Percentiles rank a stretch among this genome's conserved stretches.
phyloP scores from a whole-genome alignment of 2,329 filamentous ascomycete genomes.

The Ceratocystis destructans region DNA sequence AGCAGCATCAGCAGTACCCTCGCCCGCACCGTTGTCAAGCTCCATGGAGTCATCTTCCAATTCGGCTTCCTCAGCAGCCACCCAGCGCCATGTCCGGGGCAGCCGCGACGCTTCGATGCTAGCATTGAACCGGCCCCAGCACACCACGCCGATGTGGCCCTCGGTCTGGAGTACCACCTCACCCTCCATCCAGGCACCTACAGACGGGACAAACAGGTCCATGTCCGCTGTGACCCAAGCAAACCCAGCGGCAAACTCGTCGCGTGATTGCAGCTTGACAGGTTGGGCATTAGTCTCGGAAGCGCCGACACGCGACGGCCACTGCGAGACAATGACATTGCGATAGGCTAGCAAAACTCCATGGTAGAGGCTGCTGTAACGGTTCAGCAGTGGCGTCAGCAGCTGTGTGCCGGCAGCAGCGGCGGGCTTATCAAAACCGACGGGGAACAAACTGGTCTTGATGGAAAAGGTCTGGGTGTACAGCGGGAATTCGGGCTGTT shows the following conservation, averaged over 20 bases:
- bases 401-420: slow-evolving; percentile 61
- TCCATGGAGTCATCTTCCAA: slow-evolving; percentile 33
- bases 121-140: slow-evolving; percentile 85
- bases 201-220: slow-evolving; percentile 63
- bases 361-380: slow-evolving; percentile 57
- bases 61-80: slow-evolving; percentile 40
- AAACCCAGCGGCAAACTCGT: slow-evolving; percentile 77
- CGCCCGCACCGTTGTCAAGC: slow-evolving; percentile 39
- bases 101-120: slow-evolving; percentile 66
- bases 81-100: slow-evolving; percentile 68
- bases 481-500: slow-evolving; percentile 50
- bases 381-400: slow-evolving; percentile 59
- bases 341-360: slow-evolving; percentile 64
- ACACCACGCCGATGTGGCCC: slow-evolving; percentile 76
- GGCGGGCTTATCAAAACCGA: slow-evolving; percentile 54
- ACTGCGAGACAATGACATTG: slow-evolving; percentile 52
- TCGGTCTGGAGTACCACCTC: slow-evolving; percentile 76
- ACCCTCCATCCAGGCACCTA: slow-evolving; percentile 63
- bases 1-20: not conserved
- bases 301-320: slow-evolving; percentile 37
- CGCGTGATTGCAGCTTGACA: slow-evolving; percentile 39
- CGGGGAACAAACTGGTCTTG: slow-evolving; percentile 60
- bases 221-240: slow-evolving; percentile 83
- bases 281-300: slow-evolving; percentile 36
- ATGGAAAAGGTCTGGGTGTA: slow-evolving; percentile 67